These are phyloP conservation scores for Malassezia psittaci DNA, from an alignment of 1,284 basidiomycete species.

Conservation along the genomic window DNA sequence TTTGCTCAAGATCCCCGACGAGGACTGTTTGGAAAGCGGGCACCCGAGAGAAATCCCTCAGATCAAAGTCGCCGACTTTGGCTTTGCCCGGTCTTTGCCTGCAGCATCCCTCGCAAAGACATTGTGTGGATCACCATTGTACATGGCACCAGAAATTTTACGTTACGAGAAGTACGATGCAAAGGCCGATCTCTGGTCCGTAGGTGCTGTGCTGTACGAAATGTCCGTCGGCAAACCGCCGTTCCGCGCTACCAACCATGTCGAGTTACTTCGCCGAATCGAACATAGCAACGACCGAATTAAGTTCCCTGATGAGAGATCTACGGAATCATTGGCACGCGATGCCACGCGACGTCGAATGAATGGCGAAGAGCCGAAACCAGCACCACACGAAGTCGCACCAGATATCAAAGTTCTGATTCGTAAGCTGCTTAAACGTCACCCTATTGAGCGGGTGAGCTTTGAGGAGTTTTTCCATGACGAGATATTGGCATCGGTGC, in stretches of 20 bases:
- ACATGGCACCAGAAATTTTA: constrained; percentile 98
- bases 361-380: constrained; percentile 30
- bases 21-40: constrained; percentile 67
- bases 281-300: constrained; percentile 65
- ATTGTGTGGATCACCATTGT: constrained; percentile 89
- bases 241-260: constrained; percentile 88
- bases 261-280: constrained; percentile 87
- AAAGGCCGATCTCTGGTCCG: constrained; percentile 94
- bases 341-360: constrained; percentile 31
- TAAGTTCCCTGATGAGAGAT: constrained; percentile 63
- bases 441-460: constrained; percentile 70
- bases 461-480: constrained; percentile 80
- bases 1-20: constrained; percentile 70
- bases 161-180: constrained; percentile 96
- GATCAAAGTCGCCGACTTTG: constrained; percentile 69
- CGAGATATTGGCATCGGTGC: constrained; percentile 7
- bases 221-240: constrained; percentile 88
- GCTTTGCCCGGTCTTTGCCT: constrained; percentile 85
- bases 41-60: constrained; percentile 64
- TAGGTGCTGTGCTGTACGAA: constrained; percentile 91
- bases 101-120: constrained; percentile 92
- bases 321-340: constrained; percentile 29
- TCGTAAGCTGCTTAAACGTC: constrained; percentile 66
- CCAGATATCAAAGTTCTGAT: constrained; percentile 81
- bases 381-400: constrained; percentile 55